Percentiles rank a stretch among this genome's conserved stretches.
Evolutionary conservation across 768 basidiomycete genomes (phyloP).

Genomic region (Rhodotorula kratochvilovae): DNA sequence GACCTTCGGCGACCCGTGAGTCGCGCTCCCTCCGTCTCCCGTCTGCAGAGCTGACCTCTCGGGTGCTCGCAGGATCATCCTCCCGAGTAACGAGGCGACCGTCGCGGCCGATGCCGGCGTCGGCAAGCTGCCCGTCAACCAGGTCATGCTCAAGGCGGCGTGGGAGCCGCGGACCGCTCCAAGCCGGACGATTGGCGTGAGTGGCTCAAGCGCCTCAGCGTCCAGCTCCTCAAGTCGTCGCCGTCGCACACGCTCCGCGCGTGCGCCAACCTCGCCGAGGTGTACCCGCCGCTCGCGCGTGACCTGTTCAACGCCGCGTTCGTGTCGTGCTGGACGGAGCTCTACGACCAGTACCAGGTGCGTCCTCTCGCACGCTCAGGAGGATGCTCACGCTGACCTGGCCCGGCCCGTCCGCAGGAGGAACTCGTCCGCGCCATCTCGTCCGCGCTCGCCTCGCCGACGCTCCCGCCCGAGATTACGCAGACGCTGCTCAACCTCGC

Average conservation of each 20-base stretch:
- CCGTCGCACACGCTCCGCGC: conserved; percentile 97
- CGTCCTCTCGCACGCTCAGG: background rate
- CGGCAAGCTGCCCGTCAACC: conserved; percentile 86
- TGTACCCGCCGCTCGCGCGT: conserved; percentile 81
- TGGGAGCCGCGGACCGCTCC: conserved; percentile 68
- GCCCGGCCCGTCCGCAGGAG: conserved; percentile 57
- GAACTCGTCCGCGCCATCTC: conserved; percentile 89
- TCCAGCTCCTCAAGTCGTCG: conserved; percentile 96
- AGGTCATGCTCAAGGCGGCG: conserved; percentile 91
- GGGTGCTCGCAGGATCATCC: conserved; percentile 45
- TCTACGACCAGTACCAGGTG: conserved; percentile 96
- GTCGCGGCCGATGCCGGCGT: conserved; percentile 61
- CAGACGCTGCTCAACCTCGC: conserved; percentile 87
- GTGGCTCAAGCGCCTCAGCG: conserved; percentile 88
- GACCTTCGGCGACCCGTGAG: conserved; percentile 62
- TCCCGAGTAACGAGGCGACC: conserved; percentile 43
- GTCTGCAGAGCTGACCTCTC: conserved; percentile 42
- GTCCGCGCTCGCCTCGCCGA: conserved; percentile 66
- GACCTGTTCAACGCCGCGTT: conserved; percentile 98
- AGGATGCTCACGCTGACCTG: background rate
- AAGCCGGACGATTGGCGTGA: conserved; percentile 77
- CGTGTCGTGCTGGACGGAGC: conserved; percentile 91
- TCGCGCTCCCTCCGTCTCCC: background rate
- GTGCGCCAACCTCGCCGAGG: conserved; percentile 87
- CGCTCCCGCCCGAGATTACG: conserved; percentile 78